Evolutionary conservation across 805 yeast species (phyloP).

Genomic region (Candida krabiensis): DNA sequence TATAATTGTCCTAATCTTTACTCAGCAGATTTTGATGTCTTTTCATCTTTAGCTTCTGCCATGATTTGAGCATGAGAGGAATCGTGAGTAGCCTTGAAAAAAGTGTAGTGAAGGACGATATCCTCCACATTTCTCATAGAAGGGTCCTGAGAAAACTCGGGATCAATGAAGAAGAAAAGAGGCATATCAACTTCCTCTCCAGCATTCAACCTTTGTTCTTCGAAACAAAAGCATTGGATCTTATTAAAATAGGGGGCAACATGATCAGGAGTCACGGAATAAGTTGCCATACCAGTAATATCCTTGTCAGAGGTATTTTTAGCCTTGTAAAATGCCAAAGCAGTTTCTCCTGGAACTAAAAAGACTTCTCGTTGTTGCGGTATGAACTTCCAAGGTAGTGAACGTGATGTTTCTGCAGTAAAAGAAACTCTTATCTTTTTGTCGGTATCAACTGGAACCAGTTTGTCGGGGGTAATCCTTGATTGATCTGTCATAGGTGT

Average conservation of each 20-base stretch:
- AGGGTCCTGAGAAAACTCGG: conserved; percentile 93
- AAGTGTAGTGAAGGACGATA: conserved; percentile 87
- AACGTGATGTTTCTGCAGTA: conserved; percentile 87
- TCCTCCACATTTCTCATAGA: conserved; percentile 88
- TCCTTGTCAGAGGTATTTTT: conserved; percentile 83
- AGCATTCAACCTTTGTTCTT: conserved; percentile 88
- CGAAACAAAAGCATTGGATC: conserved; percentile 97
- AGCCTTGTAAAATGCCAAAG: conserved; percentile 92
- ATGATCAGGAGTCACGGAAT: conserved; percentile 93
- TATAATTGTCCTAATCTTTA: neutral
- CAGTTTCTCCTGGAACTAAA: conserved; percentile 96
- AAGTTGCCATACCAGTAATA: conserved; percentile 97
- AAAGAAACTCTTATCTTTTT: conserved; percentile 81
- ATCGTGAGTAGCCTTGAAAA: conserved; percentile 62
- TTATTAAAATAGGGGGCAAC: conserved; percentile 96
- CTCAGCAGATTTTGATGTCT: conserved; percentile 4
- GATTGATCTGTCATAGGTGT: conserved; percentile 84
- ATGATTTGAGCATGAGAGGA: conserved; percentile 26
- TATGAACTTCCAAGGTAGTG: conserved; percentile 90
- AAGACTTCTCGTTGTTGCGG: conserved; percentile 94
- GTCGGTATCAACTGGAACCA: conserved; percentile 84
- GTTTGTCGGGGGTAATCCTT: conserved; percentile 80
- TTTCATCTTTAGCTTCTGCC: conserved; percentile 20
- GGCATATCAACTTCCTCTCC: conserved; percentile 99
- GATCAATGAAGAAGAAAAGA: conserved; percentile 93